Base-by-base conservation (phyloP, 495 filamentous ascomycete genomes). In the Venustampulla echinocandica region DNA sequence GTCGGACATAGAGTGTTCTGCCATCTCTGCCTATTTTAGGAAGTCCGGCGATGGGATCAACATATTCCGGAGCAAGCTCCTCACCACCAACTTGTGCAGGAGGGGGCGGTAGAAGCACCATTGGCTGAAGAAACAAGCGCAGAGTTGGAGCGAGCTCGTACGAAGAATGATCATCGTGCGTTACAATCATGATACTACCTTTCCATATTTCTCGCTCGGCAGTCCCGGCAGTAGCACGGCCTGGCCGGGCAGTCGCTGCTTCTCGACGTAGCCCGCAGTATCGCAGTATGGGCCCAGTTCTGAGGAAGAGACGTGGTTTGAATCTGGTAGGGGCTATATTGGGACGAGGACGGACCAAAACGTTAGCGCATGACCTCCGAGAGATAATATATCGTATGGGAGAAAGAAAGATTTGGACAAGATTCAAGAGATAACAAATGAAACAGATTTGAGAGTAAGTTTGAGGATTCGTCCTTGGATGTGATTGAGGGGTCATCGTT, bases 171-270 rank as follows among this genome's bases (percentile, higher is more conserved):
- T 76, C 73, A 57, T 97, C 90, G 27, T 74, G 71, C 0, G 92
- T 96, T 24, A 97, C 87, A 47, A 97, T 92, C 85, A 98, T 85
- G 21, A 97, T 71, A 48, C 79, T 89, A 20, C 92, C 92, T 64
- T 88, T 77, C 92, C 92, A 98, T 19, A 87, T 82, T 48, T 94
- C 87, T 47, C 80, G 75, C 44, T 28, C 66, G 35, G 64, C 53
- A 1, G 64, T 63, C 30, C 55, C 64, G 27, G 64, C 44, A 55
- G 59, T 32, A 57, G 57, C 13, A 46, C 59, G 17, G 45, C 49
- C 32, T 63, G 60, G 41, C 44, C 51, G 0, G 51, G 51, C 32
- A 61, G 57, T 35, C 56, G 61, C 55, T 7, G 37, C 17, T 19
- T 85, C 78, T 38, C 65, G 61, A 35, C 80, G 71, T 27, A 95